Conservation (phyloP, 306 rosid species). For the Prunus kanzakura region DNA sequence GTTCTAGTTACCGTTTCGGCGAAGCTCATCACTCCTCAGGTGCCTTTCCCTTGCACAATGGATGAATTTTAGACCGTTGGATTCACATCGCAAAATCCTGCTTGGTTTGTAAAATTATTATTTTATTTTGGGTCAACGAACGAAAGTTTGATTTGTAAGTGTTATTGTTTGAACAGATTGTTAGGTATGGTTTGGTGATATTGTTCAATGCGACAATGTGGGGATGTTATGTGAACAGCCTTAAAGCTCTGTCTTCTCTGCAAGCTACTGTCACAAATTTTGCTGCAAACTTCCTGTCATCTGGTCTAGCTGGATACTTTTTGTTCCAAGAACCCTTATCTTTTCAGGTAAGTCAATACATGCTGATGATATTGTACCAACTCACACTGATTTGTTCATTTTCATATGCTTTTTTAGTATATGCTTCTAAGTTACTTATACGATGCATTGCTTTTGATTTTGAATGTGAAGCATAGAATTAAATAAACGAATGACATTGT, state of each 20-base stretch:
- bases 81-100: background rate
- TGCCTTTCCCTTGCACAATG: constrained; percentile 4
- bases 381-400: too few species aligned
- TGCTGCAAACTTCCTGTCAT: constrained; percentile 79
- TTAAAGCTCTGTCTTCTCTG: constrained; percentile 73
- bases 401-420: too few species aligned
- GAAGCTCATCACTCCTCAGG: constrained; percentile 49
- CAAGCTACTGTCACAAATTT: constrained; percentile 93
- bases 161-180: constrained; percentile 37
- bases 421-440: too few species aligned
- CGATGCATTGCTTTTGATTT: too few species aligned
- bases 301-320: constrained; percentile 78
- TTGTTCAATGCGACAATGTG: constrained; percentile 80
- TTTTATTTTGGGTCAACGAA: background rate
- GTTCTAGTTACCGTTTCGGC: constrained; percentile 64
- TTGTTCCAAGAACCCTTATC: constrained; percentile 68
- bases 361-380: background rate
- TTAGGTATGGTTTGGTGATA: constrained; percentile 53
- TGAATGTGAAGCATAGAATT: background rate
- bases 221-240: constrained; percentile 83
- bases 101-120: background rate
- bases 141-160: background rate
- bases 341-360: constrained; percentile 42
- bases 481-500: background rate
- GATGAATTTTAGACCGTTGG: background rate